These are phyloP conservation scores for Alternaria sp. DNA, from an alignment of 2,329 filamentous ascomycete species.

Conservation along the genomic window DNA sequence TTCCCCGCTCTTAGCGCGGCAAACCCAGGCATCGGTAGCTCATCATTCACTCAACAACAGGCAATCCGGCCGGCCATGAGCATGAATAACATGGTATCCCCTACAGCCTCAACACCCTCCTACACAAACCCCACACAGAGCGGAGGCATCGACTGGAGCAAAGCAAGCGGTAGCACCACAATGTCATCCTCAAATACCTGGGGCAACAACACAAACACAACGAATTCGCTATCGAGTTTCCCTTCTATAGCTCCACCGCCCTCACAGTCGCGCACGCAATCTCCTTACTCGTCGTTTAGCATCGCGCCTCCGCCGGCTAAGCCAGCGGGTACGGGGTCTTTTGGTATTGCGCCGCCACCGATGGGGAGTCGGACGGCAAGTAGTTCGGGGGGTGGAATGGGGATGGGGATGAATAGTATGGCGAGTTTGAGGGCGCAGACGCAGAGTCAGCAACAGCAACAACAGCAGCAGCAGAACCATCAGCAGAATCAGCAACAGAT, in stretches of 20 bases:
- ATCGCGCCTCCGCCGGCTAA: conserved; percentile 48
- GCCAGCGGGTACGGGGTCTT: conserved; percentile 18
- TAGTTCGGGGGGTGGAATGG: conserved; percentile 33
- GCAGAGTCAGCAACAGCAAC: conserved; percentile 22
- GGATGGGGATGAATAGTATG: conserved; percentile 31
- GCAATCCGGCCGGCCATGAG: conserved; percentile 42
- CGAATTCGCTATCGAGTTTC: conserved; percentile 46
- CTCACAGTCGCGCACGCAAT: conserved; percentile 24
- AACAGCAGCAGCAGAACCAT: conserved; percentile 20
- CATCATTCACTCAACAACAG: conserved; percentile 50
- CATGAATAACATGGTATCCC: conserved; percentile 42
- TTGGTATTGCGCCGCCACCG: conserved; percentile 39
- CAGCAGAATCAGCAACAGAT: conserved; percentile 17
- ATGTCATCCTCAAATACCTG: conserved; percentile 29
- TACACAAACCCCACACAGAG: conserved; percentile 27
- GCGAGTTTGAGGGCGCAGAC: conserved; percentile 32
- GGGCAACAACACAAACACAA: conserved; percentile 17
- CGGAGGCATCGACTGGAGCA: conserved; percentile 39
- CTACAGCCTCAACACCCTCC: conserved; percentile 28
- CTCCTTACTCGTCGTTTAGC: conserved; percentile 44
- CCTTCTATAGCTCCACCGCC: conserved; percentile 61
- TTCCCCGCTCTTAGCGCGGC: conserved; percentile 45
- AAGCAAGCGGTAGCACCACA: conserved; percentile 25
- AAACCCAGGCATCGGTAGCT: conserved; percentile 43
- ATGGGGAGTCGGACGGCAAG: conserved; percentile 21